A percentile compares a stretch with the other conserved stretches of the same genome.
phyloP scores from a whole-genome alignment of 306 rosid genomes.

The Hylodesmum podocarpum region DNA sequence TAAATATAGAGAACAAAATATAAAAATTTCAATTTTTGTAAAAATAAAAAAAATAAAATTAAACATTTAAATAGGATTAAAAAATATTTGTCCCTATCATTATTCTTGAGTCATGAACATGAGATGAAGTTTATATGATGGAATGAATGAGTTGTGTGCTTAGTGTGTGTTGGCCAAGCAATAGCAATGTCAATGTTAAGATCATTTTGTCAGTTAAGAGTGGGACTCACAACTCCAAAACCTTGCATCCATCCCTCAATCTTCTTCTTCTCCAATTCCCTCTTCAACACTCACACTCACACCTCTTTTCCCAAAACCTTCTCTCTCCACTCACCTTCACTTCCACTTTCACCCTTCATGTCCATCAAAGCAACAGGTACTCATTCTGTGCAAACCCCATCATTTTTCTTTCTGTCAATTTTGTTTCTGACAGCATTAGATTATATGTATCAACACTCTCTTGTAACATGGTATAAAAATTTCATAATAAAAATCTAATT shows the following conservation, averaged over 20 bases:
- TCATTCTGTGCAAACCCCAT: slow-evolving; percentile 5
- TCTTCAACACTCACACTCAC: not conserved
- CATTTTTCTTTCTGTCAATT: not conserved
- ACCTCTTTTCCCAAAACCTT: slow-evolving; percentile 30
- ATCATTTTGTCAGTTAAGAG: slow-evolving; percentile 39
- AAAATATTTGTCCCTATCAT: too few species aligned
- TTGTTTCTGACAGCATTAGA: not conserved
- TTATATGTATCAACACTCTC: not conserved
- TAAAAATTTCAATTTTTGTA: too few species aligned
- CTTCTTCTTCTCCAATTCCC: not conserved
- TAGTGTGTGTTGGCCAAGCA: not conserved
- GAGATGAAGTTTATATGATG: too few species aligned
- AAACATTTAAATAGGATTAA: too few species aligned
- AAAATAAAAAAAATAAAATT: too few species aligned
- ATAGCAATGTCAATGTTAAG: slow-evolving; percentile 41
- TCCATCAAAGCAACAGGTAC: slow-evolving; percentile 41
- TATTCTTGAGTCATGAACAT: too few species aligned
- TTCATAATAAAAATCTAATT: not conserved
- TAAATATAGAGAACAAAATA: too few species aligned
- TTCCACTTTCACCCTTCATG: slow-evolving; percentile 26
- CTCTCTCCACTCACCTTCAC: slow-evolving; percentile 26
- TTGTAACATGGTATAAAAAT: not conserved
- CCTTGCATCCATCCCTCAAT: slow-evolving; percentile 8
- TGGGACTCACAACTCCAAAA: slow-evolving; percentile 22
- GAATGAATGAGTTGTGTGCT: not conserved